Conservation (phyloP, 176 grass and related monocot genomes). For the Themeda triandra region DNA sequence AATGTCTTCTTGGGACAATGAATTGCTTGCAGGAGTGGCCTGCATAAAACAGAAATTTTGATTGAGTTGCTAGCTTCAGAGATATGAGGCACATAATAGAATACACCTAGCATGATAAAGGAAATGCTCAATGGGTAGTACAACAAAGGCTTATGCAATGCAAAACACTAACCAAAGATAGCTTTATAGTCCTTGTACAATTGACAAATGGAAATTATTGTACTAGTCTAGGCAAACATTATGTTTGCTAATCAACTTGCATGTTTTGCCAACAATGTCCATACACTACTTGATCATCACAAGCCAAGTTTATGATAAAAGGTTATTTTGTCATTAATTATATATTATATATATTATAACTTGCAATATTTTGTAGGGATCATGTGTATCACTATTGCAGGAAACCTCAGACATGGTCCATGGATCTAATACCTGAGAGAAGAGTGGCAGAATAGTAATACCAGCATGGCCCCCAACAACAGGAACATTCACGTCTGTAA, state of each 20-base stretch:
- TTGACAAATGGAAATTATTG: not conserved
- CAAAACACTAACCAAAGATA: not conserved
- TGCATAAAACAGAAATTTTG: constrained; percentile 16
- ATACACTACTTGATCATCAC: not conserved
- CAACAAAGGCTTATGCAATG: not conserved
- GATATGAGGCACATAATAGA: not conserved
- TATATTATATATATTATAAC: not conserved
- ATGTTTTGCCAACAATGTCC: not conserved
- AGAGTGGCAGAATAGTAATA: constrained; percentile 80
- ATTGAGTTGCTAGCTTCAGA: not conserved
- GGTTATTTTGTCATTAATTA: not conserved
- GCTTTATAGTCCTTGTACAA: not conserved
- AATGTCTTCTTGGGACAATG: constrained; percentile 64
- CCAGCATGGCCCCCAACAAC: constrained; percentile 91
- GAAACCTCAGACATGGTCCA: not conserved
- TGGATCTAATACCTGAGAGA: constrained; percentile 57
- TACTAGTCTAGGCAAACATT: not conserved
- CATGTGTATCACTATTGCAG: not conserved
- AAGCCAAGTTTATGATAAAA: not conserved
- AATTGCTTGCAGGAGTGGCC: constrained; percentile 73
- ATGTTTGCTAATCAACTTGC: not conserved
- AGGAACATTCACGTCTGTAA: constrained; percentile 76
- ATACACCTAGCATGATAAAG: not conserved
- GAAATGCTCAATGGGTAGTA: not conserved
- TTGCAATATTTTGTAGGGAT: not conserved